These are phyloP conservation scores for Termitomyces sp. DNA, from an alignment of 768 basidiomycete genomes.

Conservation along the genomic window DNA sequence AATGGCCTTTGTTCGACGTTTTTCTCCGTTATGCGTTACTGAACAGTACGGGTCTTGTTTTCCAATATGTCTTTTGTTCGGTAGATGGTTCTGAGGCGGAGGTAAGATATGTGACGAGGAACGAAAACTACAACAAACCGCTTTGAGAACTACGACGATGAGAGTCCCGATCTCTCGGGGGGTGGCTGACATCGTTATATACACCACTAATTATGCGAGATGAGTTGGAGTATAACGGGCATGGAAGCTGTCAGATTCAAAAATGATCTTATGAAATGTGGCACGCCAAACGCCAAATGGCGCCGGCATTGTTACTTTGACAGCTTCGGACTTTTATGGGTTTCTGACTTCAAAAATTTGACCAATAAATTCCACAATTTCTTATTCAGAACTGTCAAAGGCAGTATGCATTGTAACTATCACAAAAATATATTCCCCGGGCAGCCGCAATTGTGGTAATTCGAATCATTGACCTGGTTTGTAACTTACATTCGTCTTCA, in stretches of 20 bases:
- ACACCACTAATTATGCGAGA: neutral
- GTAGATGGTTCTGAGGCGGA: slow-evolving; percentile 66
- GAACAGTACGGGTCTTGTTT: slow-evolving; percentile 98
- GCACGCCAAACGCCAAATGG: neutral
- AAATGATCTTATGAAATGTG: neutral
- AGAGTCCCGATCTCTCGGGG: slow-evolving; percentile 86
- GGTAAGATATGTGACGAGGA: slow-evolving; percentile 13
- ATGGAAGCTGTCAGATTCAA: slow-evolving; percentile 1
- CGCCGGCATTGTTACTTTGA: neutral
- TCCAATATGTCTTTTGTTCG: slow-evolving; percentile 87
- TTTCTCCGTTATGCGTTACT: slow-evolving; percentile 74
- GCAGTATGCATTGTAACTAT: neutral
- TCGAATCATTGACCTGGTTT: slow-evolving; percentile 45
- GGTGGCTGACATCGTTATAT: slow-evolving; percentile 45
- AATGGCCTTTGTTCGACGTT: slow-evolving; percentile 85
- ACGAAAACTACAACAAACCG: slow-evolving; percentile 49
- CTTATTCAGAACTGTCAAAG: neutral
- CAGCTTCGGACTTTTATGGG: neutral
- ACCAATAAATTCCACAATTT: neutral
- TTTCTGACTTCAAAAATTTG: neutral
- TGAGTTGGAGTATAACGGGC: slow-evolving; percentile 5
- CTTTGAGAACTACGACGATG: slow-evolving; percentile 89
- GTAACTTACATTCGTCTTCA: slow-evolving; percentile 52
- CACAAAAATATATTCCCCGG: slow-evolving; percentile 1
- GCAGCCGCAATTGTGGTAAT: slow-evolving; percentile 5